Conservation (phyloP, 768 basidiomycete genomes). For the Tricholoma flavovirens region DNA sequence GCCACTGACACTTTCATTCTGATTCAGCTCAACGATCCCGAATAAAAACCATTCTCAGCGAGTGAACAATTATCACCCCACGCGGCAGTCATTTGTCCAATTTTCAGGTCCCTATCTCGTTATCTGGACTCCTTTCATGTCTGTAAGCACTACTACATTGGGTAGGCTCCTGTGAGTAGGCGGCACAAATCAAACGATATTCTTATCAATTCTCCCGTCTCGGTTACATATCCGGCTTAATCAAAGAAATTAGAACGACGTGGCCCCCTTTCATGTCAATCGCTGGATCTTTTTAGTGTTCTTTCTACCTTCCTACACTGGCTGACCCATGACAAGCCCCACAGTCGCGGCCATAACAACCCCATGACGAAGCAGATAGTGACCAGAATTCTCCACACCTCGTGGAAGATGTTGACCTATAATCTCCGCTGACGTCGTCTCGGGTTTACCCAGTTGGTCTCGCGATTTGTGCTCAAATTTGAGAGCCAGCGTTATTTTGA, state of each 20-base stretch:
- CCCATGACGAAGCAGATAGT: background rate
- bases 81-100: background rate
- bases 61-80: background rate
- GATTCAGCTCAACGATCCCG: background rate
- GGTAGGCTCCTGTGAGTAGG: background rate
- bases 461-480: background rate
- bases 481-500: background rate
- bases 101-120: background rate
- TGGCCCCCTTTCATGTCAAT: background rate
- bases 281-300: background rate
- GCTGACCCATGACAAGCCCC: background rate
- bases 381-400: background rate
- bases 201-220: background rate
- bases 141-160: background rate
- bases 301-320: background rate
- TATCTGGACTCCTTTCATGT: background rate
- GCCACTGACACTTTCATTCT: background rate
- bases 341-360: background rate
- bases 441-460: background rate
- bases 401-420: background rate
- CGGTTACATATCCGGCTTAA: background rate
- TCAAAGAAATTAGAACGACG: background rate
- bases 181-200: background rate
- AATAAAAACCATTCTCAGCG: background rate
- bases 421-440: background rate